phyloP scores from a whole-genome alignment of 2,329 filamentous ascomycete species.

The Penicillium sp. region DNA sequence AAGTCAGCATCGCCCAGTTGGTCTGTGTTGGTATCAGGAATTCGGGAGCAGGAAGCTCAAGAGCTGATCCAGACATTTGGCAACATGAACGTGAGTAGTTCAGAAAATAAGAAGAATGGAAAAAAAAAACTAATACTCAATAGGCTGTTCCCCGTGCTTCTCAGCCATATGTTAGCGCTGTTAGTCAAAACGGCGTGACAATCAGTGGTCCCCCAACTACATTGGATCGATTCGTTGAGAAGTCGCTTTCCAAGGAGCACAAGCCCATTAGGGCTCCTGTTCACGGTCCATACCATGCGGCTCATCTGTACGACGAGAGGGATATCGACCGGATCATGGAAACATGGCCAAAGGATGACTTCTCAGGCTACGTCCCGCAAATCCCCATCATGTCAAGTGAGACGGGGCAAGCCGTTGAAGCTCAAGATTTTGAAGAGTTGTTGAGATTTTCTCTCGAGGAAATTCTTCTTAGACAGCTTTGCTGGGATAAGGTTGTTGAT shows the following conservation, averaged over 20 bases:
- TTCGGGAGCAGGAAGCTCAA: conserved; percentile 33
- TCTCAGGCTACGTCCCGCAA: conserved; percentile 27
- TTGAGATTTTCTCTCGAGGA: conserved; percentile 37
- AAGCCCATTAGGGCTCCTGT: conserved; percentile 56
- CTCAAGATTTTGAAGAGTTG: conserved; percentile 32
- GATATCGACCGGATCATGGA: conserved; percentile 55
- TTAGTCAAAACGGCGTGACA: conserved; percentile 60
- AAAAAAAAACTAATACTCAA: not conserved
- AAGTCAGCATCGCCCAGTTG: conserved; percentile 35
- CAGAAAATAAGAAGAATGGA: no score
- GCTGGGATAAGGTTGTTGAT: conserved; percentile 44
- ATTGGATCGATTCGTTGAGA: conserved; percentile 54
- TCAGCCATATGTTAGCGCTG: conserved; percentile 59
- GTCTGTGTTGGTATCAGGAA: conserved; percentile 43
- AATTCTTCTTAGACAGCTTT: conserved; percentile 39
- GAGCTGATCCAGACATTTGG: conserved; percentile 26
- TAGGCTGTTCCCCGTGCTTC: conserved; percentile 51
- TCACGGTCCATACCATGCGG: conserved; percentile 60
- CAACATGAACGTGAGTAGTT: conserved; percentile 24
- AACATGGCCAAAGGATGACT: conserved; percentile 31
- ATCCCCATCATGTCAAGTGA: conserved; percentile 41
- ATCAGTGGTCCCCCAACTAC: conserved; percentile 60
- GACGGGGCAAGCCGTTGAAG: conserved; percentile 33
- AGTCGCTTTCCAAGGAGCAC: conserved; percentile 49
- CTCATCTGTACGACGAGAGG: conserved; percentile 53